Base-by-base conservation (phyloP, 441 rosid genomes). In the Aleurites moluccanus region DNA sequence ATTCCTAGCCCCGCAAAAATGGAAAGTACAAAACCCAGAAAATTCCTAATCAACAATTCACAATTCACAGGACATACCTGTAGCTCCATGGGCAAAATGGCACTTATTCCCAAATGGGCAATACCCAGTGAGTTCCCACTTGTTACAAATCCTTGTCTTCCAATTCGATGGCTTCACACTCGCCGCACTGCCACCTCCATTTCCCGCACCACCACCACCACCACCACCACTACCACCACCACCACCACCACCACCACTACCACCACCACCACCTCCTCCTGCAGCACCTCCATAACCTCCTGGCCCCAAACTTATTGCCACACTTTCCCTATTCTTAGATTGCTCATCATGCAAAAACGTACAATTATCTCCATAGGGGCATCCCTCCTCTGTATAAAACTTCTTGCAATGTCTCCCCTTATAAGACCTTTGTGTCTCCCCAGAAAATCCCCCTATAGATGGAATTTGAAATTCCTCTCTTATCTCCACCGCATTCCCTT, bases 391-490 rank as follows among this genome's bases (percentile, higher is more conserved):
- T 6, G 92, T 91, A 63, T 90, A 92, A 75, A 95, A 92, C 89
- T 95, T 95, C 85, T 95, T 92, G 78, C 99, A 95, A 75, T 95
- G 98, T 61, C 96, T 86, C 69, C 99, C 96, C 82, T 95, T 95
- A 80, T 79, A 89, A 10, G 92, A 88, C 78, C 98, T 86, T 71
- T 85, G 97, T 2, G 88, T 77, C 79, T 92, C 98, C 25, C 80
- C 90, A 21, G 67, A 69, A 75, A 88, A 79, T 33, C 79, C 79
- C 8, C 73, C 93, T 38, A 93, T 60, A 1, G 93, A 82, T 5
- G 96, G 98, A 77, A 91, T 92, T 85, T 92, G 97, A 77, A 86
- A 94, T 77, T 94, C 98, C 82, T 94, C 98, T n/a, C 90, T 73
- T 0, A 81, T 80, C 73, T 82, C 82, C 42, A 74, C 72, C 1